Evolutionary conservation across 345 rosid species (phyloP).

Genomic region (Corchorus olitorius): DNA sequence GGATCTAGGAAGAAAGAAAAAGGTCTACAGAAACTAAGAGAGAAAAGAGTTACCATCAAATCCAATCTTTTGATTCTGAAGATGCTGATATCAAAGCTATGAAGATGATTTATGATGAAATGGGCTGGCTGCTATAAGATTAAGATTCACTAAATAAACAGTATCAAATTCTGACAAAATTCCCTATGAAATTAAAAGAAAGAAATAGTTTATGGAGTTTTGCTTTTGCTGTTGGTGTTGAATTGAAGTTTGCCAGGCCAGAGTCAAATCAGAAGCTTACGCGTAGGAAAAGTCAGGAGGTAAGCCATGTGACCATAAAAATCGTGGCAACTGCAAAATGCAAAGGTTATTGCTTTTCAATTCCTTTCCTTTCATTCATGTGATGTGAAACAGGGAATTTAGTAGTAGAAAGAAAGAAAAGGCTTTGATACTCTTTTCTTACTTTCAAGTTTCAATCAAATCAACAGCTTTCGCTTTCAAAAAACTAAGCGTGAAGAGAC

Average conservation of each 20-base stretch:
- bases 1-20: slow-evolving; percentile 16
- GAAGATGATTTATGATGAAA: neutral
- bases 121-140: no score
- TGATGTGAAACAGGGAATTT: slow-evolving; percentile 17
- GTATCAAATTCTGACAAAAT: neutral
- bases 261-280: neutral
- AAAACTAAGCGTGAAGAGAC: slow-evolving; percentile 51
- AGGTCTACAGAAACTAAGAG: neutral
- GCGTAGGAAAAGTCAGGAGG: neutral
- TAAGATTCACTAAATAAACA: neutral
- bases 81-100: neutral
- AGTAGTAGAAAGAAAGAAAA: neutral
- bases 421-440: slow-evolving; percentile 1
- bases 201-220: neutral
- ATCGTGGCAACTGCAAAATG: neutral
- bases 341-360: neutral
- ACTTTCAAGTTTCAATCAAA: slow-evolving; percentile 31
- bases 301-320: neutral
- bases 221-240: neutral
- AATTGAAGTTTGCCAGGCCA: neutral
- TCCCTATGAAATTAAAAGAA: neutral
- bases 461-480: slow-evolving; percentile 30
- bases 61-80: neutral
- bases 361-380: slow-evolving; percentile 8
- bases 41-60: slow-evolving; percentile 14